Evolutionary conservation across 495 filamentous ascomycete species (phyloP).

Genomic region (Penicillium lividum): DNA sequence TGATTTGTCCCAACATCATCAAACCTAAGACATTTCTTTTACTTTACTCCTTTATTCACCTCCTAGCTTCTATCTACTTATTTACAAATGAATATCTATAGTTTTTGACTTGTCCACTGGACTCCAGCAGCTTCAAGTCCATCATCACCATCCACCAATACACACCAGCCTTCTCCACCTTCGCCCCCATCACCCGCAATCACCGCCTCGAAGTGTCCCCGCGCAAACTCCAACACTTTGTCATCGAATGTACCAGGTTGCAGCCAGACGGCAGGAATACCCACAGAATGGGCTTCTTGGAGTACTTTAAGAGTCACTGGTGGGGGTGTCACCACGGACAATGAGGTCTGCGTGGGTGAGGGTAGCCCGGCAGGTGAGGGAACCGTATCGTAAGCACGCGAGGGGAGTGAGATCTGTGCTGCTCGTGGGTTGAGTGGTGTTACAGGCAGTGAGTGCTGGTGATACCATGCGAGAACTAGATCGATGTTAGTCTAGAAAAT

Average conservation of each 20-base stretch:
- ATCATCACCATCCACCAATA: constrained; percentile 83
- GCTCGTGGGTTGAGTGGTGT: constrained; percentile 80
- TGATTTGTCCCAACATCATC: background rate
- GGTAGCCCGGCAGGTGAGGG: constrained; percentile 63
- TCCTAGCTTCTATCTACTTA: background rate
- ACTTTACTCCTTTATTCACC: constrained; percentile 1
- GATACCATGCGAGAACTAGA: constrained; percentile 89
- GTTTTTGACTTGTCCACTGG: constrained; percentile 44
- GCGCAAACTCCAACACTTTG: constrained; percentile 67
- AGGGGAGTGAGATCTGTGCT: constrained; percentile 56
- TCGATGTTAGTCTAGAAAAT: background rate
- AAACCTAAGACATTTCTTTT: background rate
- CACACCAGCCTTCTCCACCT: constrained; percentile 83
- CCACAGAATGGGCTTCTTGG: constrained; percentile 75
- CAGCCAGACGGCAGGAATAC: constrained; percentile 82
- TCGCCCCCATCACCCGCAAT: constrained; percentile 68
- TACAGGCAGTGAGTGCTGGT: constrained; percentile 69
- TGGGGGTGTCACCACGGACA: constrained; percentile 85
- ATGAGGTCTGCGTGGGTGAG: constrained; percentile 66
- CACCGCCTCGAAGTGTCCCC: constrained; percentile 63
- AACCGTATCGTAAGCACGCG: constrained; percentile 60
- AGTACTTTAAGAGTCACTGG: constrained; percentile 66
- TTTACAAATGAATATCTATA: constrained; percentile 27
- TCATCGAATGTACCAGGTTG: constrained; percentile 88
- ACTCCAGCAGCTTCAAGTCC: constrained; percentile 63